These are phyloP conservation scores for Sparassis latifolia DNA, from an alignment of 1,284 basidiomycete genomes.

Conservation along the genomic window DNA sequence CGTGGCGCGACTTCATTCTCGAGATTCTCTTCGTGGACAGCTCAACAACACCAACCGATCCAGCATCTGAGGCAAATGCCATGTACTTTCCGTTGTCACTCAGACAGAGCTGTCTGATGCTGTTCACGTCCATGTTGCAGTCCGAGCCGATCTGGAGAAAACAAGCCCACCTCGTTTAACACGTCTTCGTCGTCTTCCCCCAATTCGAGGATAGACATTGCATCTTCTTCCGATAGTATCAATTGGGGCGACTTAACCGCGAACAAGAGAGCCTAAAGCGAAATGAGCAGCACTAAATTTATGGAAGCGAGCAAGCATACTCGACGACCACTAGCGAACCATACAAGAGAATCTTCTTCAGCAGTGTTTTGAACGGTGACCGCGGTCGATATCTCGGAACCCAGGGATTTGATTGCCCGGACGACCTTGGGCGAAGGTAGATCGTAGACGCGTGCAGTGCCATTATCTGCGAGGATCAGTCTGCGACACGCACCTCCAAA, in stretches of 20 bases:
- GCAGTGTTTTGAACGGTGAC: slow-evolving; percentile 35
- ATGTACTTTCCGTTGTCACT: slow-evolving; percentile 49
- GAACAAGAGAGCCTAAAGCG: slow-evolving; percentile 20
- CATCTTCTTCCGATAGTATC: slow-evolving; percentile 36
- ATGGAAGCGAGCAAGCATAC: slow-evolving; percentile 29
- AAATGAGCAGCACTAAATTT: neutral
- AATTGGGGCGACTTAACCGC: slow-evolving; percentile 14
- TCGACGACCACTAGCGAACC: slow-evolving; percentile 54
- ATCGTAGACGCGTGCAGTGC: slow-evolving; percentile 60
- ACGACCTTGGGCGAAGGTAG: slow-evolving; percentile 52
- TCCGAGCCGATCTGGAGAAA: neutral
- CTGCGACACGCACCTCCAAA: neutral
- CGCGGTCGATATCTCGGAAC: slow-evolving; percentile 55
- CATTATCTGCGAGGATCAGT: slow-evolving; percentile 47
- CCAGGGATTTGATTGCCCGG: slow-evolving; percentile 56
- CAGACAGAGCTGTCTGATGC: slow-evolving; percentile 51
- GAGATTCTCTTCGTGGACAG: slow-evolving; percentile 37
- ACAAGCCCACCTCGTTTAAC: slow-evolving; percentile 54
- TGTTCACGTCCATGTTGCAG: slow-evolving; percentile 18
- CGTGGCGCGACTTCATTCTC: slow-evolving; percentile 57
- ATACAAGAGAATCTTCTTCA: slow-evolving; percentile 38
- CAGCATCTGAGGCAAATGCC: slow-evolving; percentile 66
- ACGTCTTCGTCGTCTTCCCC: slow-evolving; percentile 50
- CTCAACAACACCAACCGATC: slow-evolving; percentile 59
- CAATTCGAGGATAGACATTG: slow-evolving; percentile 34